Percentiles rank a stretch among this genome's conserved stretches.
Evolutionary conservation across 208 protist genomes (phyloP).

Genomic region (Angomonas desouzai): DNA sequence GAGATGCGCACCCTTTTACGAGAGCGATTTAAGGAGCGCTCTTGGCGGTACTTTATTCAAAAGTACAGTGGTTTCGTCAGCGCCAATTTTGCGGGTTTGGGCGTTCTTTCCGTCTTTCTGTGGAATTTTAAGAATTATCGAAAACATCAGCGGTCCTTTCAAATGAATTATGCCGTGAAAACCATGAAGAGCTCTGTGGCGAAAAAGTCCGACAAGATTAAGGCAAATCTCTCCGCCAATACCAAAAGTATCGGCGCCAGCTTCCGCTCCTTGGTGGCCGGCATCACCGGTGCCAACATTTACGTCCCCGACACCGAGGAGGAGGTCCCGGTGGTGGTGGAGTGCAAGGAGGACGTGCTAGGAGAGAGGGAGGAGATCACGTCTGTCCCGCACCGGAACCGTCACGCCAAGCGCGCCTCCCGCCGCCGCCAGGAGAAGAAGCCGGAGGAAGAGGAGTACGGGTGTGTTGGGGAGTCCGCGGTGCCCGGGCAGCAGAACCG

Average conservation of each 20-base stretch:
- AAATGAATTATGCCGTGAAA: slow-evolving; percentile 63
- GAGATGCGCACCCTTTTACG: slow-evolving; percentile 47
- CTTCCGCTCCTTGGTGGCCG: slow-evolving; percentile 8
- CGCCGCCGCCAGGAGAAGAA: slow-evolving; percentile 2
- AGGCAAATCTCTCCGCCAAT: background rate
- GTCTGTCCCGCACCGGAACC: background rate
- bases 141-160: slow-evolving; percentile 47
- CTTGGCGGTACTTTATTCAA: slow-evolving; percentile 60
- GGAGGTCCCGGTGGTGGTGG: background rate
- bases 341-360: background rate
- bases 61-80: slow-evolving; percentile 73
- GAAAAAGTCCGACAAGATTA: slow-evolving; percentile 14
- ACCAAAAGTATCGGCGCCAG: background rate
- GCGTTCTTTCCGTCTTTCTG: slow-evolving; percentile 60
- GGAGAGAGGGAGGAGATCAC: background rate
- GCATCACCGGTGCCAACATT: too few relatives aligned
- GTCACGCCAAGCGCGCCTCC: slow-evolving; percentile 7
- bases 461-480: slow-evolving; percentile 1
- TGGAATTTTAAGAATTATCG: slow-evolving; percentile 72
- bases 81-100: slow-evolving; percentile 53
- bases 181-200: slow-evolving; percentile 45
- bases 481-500: background rate
- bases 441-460: background rate
- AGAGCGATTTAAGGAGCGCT: slow-evolving; percentile 63
- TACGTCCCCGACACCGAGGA: background rate